Evolutionary conservation across 2,329 filamentous ascomycete genomes (phyloP), one percentile per base, ranked within the genome.

Genomic region (Venturia asperata): DNA sequence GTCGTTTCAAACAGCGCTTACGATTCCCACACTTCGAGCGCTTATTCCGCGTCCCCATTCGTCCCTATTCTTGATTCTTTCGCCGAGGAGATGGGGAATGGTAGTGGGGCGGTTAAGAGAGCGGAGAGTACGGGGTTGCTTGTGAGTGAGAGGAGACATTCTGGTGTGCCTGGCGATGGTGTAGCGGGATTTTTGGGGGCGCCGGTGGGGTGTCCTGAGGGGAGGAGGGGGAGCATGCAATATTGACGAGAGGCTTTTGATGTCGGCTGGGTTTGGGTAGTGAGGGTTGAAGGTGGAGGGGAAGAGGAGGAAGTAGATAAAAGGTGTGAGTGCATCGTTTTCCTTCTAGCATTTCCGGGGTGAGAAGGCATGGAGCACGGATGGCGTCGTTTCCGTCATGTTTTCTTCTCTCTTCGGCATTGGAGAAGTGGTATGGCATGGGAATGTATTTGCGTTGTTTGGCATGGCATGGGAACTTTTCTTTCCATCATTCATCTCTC

Each of bases 221-320:
- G 15, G 30, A 58, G 52, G 52, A 58, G 27, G 52, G 52, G 52
- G 27, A 56, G 52, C 37, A 56, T 56, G 52, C 52, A 56, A 27
- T 56, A 9, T 37, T 56, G 5, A n/a, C n/a, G n/a, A n/a, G n/a
- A n/a, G n/a, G n/a, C n/a, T n/a, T n/a, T n/a, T n/a, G n/a, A n/a
- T n/a, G n/a, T n/a, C n/a, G n/a, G n/a, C n/a, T n/a, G n/a, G n/a
- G n/a, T n/a, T n/a, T n/a, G n/a, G 43, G 52, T n/a, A 27, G 13
- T 15, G 2, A n/a, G 52, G 13, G 13, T 3, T 24, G 7, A 27
- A 27, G 27, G 5, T 27, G 13, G 30, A 19, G 19, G 21, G 5
- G 15, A n/a, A n/a, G 52, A 37, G 30, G 27, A 37, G 52, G 52
- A 52, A 17, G 45, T 24, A 11, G 2, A 10, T 4, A 41, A 21